Evolutionary conservation across 768 basidiomycete species (phyloP).

Genomic region (Mycena latifolia): DNA sequence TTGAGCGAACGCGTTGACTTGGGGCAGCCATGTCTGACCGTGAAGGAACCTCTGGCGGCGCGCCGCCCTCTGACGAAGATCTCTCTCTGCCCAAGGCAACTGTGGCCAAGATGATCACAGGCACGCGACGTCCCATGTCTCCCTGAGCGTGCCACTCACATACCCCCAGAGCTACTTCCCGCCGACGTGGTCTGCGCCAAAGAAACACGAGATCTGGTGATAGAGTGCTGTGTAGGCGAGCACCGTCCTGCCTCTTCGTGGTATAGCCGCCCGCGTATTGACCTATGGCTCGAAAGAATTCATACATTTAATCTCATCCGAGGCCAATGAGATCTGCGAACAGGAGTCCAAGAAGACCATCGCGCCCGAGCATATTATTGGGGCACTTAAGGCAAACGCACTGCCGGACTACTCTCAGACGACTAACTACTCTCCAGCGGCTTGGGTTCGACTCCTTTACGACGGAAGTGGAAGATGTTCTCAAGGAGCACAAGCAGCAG

Average conservation of each 20-base stretch:
- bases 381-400: conserved; percentile 82
- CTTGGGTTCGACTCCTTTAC: conserved; percentile 95
- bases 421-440: conserved; percentile 60
- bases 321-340: conserved; percentile 98
- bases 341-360: conserved; percentile 99
- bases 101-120: conserved; percentile 96
- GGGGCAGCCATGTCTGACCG: conserved; percentile 85
- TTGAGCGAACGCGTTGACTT: conserved; percentile 25
- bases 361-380: conserved; percentile 95
- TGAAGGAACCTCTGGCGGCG: conserved; percentile 77
- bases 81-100: conserved; percentile 97
- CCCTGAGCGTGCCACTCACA: conserved; percentile 25
- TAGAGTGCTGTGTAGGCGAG: conserved; percentile 99
- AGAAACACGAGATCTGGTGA: conserved; percentile 96
- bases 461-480: conserved; percentile 89
- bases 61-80: conserved; percentile 87
- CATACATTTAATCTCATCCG: conserved; percentile 96
- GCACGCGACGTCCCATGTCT: conserved; percentile 54
- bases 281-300: conserved; percentile 77
- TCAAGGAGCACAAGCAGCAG: conserved; percentile 97
- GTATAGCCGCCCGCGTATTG: not conserved
- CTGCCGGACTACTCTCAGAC: not conserved
- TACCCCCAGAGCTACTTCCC: conserved; percentile 85
- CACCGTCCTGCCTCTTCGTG: conserved; percentile 41
- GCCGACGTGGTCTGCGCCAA: conserved; percentile 91